Evolutionary conservation across 768 basidiomycete species (phyloP).

Genomic region (Pholiota microspora): DNA sequence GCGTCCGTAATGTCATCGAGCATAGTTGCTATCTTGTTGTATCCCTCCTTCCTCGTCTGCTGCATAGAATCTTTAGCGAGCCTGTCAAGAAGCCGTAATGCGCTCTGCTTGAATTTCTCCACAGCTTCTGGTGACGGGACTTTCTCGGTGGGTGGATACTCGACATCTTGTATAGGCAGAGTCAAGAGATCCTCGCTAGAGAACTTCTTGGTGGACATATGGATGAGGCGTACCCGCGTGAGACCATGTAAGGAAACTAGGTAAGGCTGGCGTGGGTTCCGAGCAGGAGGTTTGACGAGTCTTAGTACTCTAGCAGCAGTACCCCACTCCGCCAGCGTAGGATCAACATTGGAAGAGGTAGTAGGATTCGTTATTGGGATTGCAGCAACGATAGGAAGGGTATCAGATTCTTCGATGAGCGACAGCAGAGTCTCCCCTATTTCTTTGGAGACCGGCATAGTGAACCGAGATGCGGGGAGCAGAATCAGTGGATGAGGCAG

Average conservation of each 20-base stretch:
- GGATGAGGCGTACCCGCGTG: constrained; percentile 57
- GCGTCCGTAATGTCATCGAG: constrained; percentile 68
- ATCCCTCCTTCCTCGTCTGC: constrained; percentile 60
- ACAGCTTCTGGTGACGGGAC: constrained; percentile 54
- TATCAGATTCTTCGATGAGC: constrained; percentile 67
- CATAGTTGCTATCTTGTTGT: constrained; percentile 66
- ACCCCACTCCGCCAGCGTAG: constrained; percentile 49
- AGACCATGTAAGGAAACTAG: constrained; percentile 73
- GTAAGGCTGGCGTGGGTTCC: constrained; percentile 58
- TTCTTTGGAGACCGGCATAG: constrained; percentile 59
- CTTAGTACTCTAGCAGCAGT: constrained; percentile 72
- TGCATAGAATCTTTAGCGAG: constrained; percentile 50
- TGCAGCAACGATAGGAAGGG: constrained; percentile 68
- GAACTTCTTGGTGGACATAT: constrained; percentile 24
- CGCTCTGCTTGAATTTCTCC: constrained; percentile 67
- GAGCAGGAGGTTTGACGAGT: constrained; percentile 58
- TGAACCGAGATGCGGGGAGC: constrained; percentile 69
- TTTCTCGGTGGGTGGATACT: constrained; percentile 45
- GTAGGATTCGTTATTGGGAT: constrained; percentile 15
- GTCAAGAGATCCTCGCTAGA: constrained; percentile 25
- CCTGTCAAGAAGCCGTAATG: constrained; percentile 64
- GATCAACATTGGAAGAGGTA: constrained; percentile 10
- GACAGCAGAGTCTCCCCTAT: constrained; percentile 66
- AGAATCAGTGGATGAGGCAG: constrained; percentile 73
- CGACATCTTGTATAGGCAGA: constrained; percentile 41